Conservation (phyloP, 1,284 basidiomycete species). For the Naganishia sp. region DNA sequence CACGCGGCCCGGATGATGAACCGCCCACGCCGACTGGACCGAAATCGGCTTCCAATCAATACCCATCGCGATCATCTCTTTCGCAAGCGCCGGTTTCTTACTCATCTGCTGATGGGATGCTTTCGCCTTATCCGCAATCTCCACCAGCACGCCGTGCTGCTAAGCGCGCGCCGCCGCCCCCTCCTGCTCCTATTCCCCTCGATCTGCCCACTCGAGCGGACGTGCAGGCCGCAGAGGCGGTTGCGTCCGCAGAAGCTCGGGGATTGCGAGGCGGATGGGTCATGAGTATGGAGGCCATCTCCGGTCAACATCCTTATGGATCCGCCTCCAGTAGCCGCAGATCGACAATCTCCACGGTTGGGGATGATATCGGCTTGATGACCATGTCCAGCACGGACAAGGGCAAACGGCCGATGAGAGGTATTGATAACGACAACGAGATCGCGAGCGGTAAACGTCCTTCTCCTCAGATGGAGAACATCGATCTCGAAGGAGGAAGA, state of each 20-base stretch:
- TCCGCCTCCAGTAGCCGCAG: conserved; percentile 12
- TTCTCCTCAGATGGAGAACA: conserved; percentile 50
- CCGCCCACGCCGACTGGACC: not conserved
- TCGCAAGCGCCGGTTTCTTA: conserved; percentile 36
- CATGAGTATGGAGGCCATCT: conserved; percentile 40
- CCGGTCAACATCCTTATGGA: conserved; percentile 7
- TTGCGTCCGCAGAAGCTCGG: conserved; percentile 49
- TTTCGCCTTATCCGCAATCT: conserved; percentile 45
- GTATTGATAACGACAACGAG: not conserved
- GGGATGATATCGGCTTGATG: conserved; percentile 19
- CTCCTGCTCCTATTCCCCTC: conserved; percentile 45
- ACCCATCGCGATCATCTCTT: conserved; percentile 26
- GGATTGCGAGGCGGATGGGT: conserved; percentile 55
- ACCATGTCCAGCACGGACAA: conserved; percentile 10
- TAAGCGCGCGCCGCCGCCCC: conserved; percentile 10
- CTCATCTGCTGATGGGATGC: conserved; percentile 36
- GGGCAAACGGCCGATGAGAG: conserved; percentile 12
- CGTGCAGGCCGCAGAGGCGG: conserved; percentile 53
- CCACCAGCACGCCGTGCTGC: not conserved
- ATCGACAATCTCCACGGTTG: conserved; percentile 24
- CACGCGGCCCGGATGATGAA: conserved; percentile 23
- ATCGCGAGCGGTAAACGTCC: not conserved
- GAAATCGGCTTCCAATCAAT: not conserved
- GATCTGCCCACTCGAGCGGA: conserved; percentile 55
- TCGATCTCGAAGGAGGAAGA: conserved; percentile 53